Conservation (phyloP, 306 rosid genomes). For the Astragalus glycyphyllos region DNA sequence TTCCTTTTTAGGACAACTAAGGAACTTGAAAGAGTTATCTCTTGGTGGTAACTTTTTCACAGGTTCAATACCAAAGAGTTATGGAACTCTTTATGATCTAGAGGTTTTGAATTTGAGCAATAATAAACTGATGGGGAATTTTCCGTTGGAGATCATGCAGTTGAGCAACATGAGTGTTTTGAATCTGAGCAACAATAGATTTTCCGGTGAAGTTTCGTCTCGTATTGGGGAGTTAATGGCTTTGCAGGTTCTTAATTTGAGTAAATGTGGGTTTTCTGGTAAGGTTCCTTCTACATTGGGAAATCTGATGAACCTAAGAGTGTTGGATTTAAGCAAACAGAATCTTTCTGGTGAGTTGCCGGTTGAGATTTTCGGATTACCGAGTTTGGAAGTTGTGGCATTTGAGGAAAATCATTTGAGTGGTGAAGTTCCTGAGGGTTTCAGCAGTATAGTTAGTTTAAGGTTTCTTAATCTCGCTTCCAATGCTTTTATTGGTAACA, state of each 20-base stretch:
- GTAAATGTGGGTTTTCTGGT: slow-evolving; percentile 74
- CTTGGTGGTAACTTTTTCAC: slow-evolving; percentile 61
- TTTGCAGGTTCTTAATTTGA: slow-evolving; percentile 72
- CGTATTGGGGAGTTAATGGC: slow-evolving; percentile 55
- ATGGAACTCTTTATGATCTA: slow-evolving; percentile 57
- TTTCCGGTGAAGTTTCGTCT: slow-evolving; percentile 52
- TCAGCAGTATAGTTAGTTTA: slow-evolving; percentile 73
- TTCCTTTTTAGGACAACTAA: slow-evolving; percentile 52
- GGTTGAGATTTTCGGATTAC: slow-evolving; percentile 74
- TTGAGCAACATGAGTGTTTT: slow-evolving; percentile 64
- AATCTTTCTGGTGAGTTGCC: slow-evolving; percentile 77
- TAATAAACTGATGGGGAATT: slow-evolving; percentile 62
- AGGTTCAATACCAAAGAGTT: slow-evolving; percentile 59
- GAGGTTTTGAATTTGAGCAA: slow-evolving; percentile 64
- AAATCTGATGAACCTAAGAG: slow-evolving; percentile 64
- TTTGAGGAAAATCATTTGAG: slow-evolving; percentile 66
- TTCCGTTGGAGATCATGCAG: slow-evolving; percentile 60
- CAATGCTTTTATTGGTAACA: slow-evolving; percentile 61
- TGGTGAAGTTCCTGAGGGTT: slow-evolving; percentile 83
- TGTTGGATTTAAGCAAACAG: slow-evolving; percentile 80
- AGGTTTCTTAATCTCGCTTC: slow-evolving; percentile 65
- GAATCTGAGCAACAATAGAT: slow-evolving; percentile 71
- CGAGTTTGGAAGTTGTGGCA: slow-evolving; percentile 66
- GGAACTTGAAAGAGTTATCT: slow-evolving; percentile 53
- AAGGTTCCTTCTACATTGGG: slow-evolving; percentile 65